phyloP scores from a whole-genome alignment of 305 asterid species.

The Solanum hybrid region DNA sequence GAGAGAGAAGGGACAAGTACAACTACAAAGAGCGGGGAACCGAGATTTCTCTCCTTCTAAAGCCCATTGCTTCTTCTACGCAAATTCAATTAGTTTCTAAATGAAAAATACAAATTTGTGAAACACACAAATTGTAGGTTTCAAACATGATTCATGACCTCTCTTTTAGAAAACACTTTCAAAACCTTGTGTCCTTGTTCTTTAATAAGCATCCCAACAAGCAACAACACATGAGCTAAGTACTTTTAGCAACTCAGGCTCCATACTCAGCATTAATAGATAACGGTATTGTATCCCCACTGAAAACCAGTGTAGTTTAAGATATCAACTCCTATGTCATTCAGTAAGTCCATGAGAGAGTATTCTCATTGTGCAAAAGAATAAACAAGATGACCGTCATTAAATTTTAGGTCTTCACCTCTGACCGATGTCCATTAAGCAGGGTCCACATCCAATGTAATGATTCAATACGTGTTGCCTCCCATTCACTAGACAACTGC shows the following conservation, averaged over 20 bases:
- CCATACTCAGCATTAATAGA: neutral
- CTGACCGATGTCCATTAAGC: conserved; percentile 56
- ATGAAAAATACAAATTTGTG: neutral
- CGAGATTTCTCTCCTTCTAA: neutral
- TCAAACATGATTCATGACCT: neutral
- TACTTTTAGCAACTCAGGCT: conserved; percentile 5
- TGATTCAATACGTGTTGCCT: conserved; percentile 98
- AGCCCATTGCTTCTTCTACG: neutral
- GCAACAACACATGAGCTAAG: neutral
- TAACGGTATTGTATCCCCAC: neutral
- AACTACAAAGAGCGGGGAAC: neutral
- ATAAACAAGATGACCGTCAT: neutral
- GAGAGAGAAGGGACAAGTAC: neutral
- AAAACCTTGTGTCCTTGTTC: neutral
- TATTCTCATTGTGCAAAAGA: neutral
- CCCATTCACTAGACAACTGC: conserved; percentile 89
- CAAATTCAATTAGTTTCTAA: neutral
- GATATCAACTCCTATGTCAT: neutral
- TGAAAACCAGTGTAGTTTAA: neutral
- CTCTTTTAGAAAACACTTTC: neutral
- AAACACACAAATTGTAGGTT: neutral
- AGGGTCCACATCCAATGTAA: conserved; percentile 85
- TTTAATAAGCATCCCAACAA: neutral
- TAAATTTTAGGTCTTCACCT: conserved; percentile 32
- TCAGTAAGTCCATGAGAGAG: neutral